Base-by-base conservation (phyloP, 2,329 filamentous ascomycete genomes). In the Penicillium sp. region DNA sequence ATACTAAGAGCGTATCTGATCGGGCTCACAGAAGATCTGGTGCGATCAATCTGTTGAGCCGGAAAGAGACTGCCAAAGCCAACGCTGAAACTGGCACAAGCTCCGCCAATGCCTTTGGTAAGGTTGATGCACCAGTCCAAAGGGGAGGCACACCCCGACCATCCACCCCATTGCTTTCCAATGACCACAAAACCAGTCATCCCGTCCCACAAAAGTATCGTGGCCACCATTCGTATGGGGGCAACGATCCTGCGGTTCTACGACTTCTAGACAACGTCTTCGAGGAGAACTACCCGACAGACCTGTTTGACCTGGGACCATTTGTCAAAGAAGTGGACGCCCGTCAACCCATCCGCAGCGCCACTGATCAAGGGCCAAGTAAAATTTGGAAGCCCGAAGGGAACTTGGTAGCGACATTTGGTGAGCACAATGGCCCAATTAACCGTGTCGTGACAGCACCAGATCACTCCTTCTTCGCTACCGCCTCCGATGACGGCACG, bases 381-480 rank as follows among this genome's bases (percentile, higher is more conserved):
- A 82, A 81, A 47, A 79, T 82, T 2, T 99, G 93, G 93, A 85
- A 83, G 56, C 93, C 93, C 0, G 82, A 84, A 46, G 91, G 93
- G 1, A 85, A 83, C 43, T 77, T 97, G 8, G 86, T 97, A 16
- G 89, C 91, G 2, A 89, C 89, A 1, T 90, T 97, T 63, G 83
- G 88, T 1, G 93, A 99, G 66, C 93, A 99, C 65, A 84, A 79
- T 25, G 89, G 83, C 0, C 81, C 88, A 7, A 82, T 97, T 56
- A 95, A 87, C 63, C 83, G 91, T 9, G 82, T 97, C 10, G 77
- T 87, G 2, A 82, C 89, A 7, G 86, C 93, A 1, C 89, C 92
- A 0, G 93, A 99, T 64, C 92, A 99, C 66, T 75, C 85, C 4
- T 99, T 99, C 72, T 99, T 99, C 69, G 80, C 96, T 49, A 97